Evolutionary conservation across 495 filamentous ascomycete species (phyloP).

Genomic region (Aspergillus bridgeri): DNA sequence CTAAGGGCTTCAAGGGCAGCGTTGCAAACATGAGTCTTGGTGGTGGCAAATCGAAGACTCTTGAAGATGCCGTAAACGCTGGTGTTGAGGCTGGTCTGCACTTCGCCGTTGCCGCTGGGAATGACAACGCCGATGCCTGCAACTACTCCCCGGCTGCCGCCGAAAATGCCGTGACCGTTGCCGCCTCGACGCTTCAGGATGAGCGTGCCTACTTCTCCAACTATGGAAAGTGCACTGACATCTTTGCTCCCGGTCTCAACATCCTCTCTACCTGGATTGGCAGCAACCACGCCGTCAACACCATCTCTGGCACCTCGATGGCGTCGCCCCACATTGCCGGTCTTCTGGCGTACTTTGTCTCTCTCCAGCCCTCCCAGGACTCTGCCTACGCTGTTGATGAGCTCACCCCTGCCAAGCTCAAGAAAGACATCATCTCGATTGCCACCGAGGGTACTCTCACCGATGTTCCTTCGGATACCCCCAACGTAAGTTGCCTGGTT

Average conservation of each 20-base stretch:
- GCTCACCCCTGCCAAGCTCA: conserved; percentile 91
- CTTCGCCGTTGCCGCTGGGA: conserved; percentile 97
- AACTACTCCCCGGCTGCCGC: conserved; percentile 98
- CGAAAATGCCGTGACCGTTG: conserved; percentile 90
- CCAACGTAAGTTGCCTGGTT: conserved; percentile 56
- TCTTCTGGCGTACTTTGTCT: conserved; percentile 96
- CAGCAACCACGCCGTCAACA: conserved; percentile 89
- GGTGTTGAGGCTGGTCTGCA: conserved; percentile 87
- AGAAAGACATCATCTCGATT: conserved; percentile 79
- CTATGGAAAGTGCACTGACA: conserved; percentile 98
- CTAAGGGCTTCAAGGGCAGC: conserved; percentile 95
- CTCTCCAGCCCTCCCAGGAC: conserved; percentile 82
- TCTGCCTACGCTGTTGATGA: conserved; percentile 85
- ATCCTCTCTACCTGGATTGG: conserved; percentile 98
- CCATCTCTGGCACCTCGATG: conserved; percentile 99
- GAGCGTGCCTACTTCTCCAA: conserved; percentile 99
- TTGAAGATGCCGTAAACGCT: conserved; percentile 91
- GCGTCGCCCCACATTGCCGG: conserved; percentile 96
- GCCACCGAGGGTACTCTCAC: conserved; percentile 76
- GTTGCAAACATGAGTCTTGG: conserved; percentile 99
- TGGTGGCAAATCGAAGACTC: conserved; percentile 86
- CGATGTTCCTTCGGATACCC: conserved; percentile 82
- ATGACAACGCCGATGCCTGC: conserved; percentile 98
- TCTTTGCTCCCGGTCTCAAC: conserved; percentile 97
- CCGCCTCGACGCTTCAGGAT: conserved; percentile 87